phyloP scores from a whole-genome alignment of 805 yeast species.

The Schwanniomyces sp. region DNA sequence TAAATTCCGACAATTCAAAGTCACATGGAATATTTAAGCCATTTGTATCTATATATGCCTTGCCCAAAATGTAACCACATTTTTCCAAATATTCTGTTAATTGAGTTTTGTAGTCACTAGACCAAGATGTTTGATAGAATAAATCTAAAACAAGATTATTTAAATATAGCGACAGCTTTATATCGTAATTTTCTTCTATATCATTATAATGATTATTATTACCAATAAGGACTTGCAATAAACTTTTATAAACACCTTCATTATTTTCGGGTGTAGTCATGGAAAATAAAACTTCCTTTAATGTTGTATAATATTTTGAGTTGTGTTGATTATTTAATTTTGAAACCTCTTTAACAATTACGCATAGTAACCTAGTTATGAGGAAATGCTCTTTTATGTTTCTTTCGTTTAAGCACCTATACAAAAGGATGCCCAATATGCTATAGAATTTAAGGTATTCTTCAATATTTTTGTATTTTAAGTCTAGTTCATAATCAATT shows the following conservation, averaged over 20 bases:
- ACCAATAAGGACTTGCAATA: neutral
- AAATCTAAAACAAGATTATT: conserved; percentile 14
- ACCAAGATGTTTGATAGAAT: conserved; percentile 14
- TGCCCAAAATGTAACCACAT: conserved; percentile 18
- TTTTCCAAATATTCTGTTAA: conserved; percentile 15
- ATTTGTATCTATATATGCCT: conserved; percentile 12
- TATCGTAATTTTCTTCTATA: conserved; percentile 2
- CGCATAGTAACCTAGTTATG: neutral
- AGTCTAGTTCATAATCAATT: neutral
- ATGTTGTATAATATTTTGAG: too few species aligned
- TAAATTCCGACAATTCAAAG: conserved; percentile 13
- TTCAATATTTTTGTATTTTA: neutral
- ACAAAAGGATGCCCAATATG: neutral
- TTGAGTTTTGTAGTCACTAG: conserved; percentile 8
- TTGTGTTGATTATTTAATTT: neutral
- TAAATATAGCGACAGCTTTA: conserved; percentile 1
- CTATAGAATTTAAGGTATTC: neutral
- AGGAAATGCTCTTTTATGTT: neutral
- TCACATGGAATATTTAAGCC: conserved; percentile 11
- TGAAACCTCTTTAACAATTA: neutral
- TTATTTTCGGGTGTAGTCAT: neutral
- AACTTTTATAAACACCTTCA: neutral
- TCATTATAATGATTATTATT: neutral
- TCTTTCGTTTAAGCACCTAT: neutral
- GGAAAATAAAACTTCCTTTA: neutral